Evolutionary conservation across 805 yeast genomes (phyloP).

Genomic region (Metschnikowia bowlesiae): DNA sequence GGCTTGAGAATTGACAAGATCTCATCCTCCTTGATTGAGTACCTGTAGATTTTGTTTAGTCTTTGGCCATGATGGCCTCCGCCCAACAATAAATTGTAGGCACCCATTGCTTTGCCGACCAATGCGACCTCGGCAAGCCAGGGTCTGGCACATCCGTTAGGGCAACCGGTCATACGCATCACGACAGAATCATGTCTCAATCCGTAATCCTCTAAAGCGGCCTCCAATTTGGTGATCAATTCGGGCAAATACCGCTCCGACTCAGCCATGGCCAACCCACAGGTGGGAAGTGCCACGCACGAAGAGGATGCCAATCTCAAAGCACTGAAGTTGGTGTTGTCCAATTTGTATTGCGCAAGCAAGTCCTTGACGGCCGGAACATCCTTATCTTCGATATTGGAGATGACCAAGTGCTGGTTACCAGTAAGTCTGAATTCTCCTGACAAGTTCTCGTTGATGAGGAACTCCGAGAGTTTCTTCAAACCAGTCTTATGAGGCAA

Average conservation of each 20-base stretch:
- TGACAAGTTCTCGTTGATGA: slow-evolving; percentile 49
- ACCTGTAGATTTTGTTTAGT: slow-evolving; percentile 81
- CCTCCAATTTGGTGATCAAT: slow-evolving; percentile 75
- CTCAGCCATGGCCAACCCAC: slow-evolving; percentile 99
- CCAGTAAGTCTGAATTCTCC: slow-evolving; percentile 94
- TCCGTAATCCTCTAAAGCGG: slow-evolving; percentile 85
- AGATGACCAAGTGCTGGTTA: slow-evolving; percentile 85
- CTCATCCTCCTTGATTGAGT: slow-evolving; percentile 88
- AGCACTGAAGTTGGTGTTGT: slow-evolving; percentile 77
- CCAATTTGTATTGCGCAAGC: slow-evolving; percentile 71
- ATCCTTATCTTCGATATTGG: slow-evolving; percentile 67
- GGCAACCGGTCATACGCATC: slow-evolving; percentile 99
- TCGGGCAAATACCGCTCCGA: slow-evolving; percentile 89
- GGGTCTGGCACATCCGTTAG: slow-evolving; percentile 97
- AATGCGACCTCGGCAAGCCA: slow-evolving; percentile 96
- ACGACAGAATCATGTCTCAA: slow-evolving; percentile 90
- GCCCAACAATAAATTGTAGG: slow-evolving; percentile 90
- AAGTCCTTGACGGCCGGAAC: slow-evolving; percentile 57
- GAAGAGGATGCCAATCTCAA: slow-evolving; percentile 89
- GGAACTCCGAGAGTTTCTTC: slow-evolving; percentile 66
- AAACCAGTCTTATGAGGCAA: slow-evolving; percentile 87
- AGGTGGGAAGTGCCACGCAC: slow-evolving; percentile 97
- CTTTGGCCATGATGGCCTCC: slow-evolving; percentile 95
- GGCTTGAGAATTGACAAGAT: slow-evolving; percentile 74
- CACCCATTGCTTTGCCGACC: slow-evolving; percentile 92